phyloP scores from a whole-genome alignment of 176 grass and related monocot species.

The Urochloa ruziziensis region DNA sequence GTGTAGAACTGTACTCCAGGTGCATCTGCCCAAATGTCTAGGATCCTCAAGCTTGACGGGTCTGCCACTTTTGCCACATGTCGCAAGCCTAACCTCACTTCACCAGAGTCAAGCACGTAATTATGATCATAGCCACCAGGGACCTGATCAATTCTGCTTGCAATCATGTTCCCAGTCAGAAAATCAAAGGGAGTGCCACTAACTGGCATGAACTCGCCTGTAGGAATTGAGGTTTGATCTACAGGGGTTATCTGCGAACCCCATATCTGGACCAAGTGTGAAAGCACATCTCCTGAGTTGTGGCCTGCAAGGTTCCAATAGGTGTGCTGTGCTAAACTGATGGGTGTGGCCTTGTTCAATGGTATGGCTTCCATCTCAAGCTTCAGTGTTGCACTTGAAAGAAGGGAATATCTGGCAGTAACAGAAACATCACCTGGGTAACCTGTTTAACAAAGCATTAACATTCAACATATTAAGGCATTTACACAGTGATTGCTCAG shows the following conservation, averaged over 20 bases:
- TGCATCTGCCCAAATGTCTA: slow-evolving; percentile 78
- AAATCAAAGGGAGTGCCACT: slow-evolving; percentile 74
- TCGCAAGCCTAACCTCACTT: slow-evolving; percentile 57
- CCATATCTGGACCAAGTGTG: slow-evolving; percentile 62
- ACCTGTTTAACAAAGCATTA: slow-evolving; percentile 41
- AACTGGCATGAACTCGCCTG: slow-evolving; percentile 68
- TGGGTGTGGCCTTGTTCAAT: slow-evolving; percentile 65
- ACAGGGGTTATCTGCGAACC: slow-evolving; percentile 70
- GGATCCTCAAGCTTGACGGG: slow-evolving; percentile 53
- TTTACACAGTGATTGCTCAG: neutral
- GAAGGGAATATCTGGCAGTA: slow-evolving; percentile 72
- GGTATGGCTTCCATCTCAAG: slow-evolving; percentile 83
- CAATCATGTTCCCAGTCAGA: slow-evolving; percentile 39
- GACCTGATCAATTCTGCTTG: slow-evolving; percentile 52
- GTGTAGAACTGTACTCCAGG: slow-evolving; percentile 91
- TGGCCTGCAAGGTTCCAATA: slow-evolving; percentile 96
- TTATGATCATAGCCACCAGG: slow-evolving; percentile 58
- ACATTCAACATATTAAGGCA: neutral
- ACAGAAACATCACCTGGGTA: slow-evolving; percentile 78
- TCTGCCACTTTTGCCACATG: slow-evolving; percentile 66
- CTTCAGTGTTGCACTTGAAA: slow-evolving; percentile 47
- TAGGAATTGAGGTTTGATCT: slow-evolving; percentile 69
- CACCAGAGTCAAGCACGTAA: slow-evolving; percentile 50
- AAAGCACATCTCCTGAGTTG: slow-evolving; percentile 55
- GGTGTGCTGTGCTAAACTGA: slow-evolving; percentile 85